Evolutionary conservation across 345 rosid genomes (phyloP).

Genomic region (Acer campestre): DNA sequence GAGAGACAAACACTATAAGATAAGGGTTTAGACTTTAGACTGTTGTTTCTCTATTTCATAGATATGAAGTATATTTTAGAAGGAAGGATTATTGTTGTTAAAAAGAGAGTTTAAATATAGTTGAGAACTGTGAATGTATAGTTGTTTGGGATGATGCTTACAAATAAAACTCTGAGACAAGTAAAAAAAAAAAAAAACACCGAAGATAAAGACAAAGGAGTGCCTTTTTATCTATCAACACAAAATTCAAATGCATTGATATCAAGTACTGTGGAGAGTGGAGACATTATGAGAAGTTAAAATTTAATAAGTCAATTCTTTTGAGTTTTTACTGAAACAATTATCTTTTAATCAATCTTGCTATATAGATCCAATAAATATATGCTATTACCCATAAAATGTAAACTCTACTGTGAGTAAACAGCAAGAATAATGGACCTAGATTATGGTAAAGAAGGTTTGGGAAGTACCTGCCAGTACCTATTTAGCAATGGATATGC

Average conservation of each 20-base stretch:
- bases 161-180: not conserved
- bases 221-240: not conserved
- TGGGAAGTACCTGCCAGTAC: not conserved
- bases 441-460: not conserved
- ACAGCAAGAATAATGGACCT: not conserved
- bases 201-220: not conserved
- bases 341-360: not conserved
- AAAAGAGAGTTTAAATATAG: not conserved
- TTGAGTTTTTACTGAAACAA: not conserved
- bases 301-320: not conserved
- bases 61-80: not conserved
- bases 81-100: constrained; percentile 2
- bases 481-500: not conserved
- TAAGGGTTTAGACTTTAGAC: not conserved
- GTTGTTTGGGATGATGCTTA: not conserved
- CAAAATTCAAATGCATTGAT: constrained; percentile 2
- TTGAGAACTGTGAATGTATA: not conserved
- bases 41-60: not conserved
- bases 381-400: not conserved
- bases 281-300: not conserved
- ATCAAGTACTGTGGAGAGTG: not conserved
- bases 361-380: not conserved
- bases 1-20: not conserved
- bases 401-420: not conserved
- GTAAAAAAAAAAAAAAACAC: not conserved